These are phyloP conservation scores for Chimonanthus praecox DNA, from an alignment of 164 flowering plant species.

Conservation along the genomic window DNA sequence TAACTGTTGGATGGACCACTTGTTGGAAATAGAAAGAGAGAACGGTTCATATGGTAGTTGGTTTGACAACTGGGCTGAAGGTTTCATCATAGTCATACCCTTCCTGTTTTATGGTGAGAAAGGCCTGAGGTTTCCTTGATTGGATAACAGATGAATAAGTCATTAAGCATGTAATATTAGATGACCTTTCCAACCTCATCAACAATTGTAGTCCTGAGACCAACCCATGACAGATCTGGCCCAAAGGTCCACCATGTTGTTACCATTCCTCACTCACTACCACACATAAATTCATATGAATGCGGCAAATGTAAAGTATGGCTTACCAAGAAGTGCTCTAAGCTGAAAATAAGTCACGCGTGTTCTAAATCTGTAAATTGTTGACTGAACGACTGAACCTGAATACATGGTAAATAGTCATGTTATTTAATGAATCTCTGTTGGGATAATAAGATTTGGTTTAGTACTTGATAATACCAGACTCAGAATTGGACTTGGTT, in stretches of 20 bases:
- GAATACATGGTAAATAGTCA: neutral
- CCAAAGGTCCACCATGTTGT: neutral
- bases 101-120: neutral
- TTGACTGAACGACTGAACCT: conserved; percentile 7
- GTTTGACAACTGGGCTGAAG: neutral
- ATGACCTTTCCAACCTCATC: neutral
- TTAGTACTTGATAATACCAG: conserved; percentile 31
- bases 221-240: neutral
- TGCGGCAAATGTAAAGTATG: neutral
- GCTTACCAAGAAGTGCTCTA: conserved; percentile 27
- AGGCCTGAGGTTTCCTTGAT: neutral
- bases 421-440: neutral
- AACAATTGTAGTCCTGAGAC: neutral
- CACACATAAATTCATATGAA: neutral
- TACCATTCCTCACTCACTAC: neutral
- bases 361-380: conserved; percentile 11
- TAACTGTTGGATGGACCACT: neutral
- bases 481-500: conserved; percentile 24
- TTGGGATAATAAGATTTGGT: neutral
- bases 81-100: neutral
- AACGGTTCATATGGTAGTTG: neutral
- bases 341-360: conserved; percentile 18
- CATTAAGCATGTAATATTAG: neutral
- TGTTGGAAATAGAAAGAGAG: neutral
- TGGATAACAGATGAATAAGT: neutral